Conservation (phyloP, 139 green algal genomes). For the Tetradesmus lagerheimii region DNA sequence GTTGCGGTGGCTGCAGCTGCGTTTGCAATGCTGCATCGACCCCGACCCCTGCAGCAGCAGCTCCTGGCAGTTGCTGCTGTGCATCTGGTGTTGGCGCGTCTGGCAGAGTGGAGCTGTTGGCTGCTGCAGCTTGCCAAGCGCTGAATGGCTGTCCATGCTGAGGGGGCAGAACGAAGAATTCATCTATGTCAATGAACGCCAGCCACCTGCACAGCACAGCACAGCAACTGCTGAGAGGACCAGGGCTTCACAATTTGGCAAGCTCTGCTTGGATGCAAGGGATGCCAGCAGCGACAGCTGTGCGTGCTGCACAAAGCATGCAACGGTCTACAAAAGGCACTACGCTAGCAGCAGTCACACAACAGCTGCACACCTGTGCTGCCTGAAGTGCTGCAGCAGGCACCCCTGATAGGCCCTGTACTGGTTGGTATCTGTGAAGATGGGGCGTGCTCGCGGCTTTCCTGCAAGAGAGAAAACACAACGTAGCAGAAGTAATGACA, state of each 20-base stretch:
- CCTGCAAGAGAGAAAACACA: neutral
- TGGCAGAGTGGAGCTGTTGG: neutral
- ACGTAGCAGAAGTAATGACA: neutral
- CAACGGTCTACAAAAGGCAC: too few relatives aligned
- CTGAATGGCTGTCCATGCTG: neutral
- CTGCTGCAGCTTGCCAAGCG: neutral
- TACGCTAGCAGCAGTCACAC: neutral
- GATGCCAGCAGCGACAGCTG: too few relatives aligned
- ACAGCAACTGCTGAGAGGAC: too few relatives aligned
- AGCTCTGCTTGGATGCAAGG: too few relatives aligned
- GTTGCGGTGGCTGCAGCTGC: neutral
- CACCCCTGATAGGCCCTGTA: constrained; percentile 55
- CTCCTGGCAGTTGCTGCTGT: neutral
- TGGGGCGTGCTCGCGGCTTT: constrained; percentile 26
- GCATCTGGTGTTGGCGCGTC: neutral
- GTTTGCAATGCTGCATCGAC: too few relatives aligned
- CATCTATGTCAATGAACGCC: constrained; percentile 61
- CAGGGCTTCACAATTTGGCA: too few relatives aligned
- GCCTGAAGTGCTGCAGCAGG: constrained; percentile 48
- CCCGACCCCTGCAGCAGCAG: neutral
- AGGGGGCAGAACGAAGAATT: constrained; percentile 55
- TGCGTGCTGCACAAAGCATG: too few relatives aligned
- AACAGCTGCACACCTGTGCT: constrained; percentile 39
- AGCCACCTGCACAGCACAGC: constrained; percentile 41
- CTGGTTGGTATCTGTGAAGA: constrained; percentile 57